Evolutionary conservation across 1,139 yeast species (phyloP).

Genomic region (Candida gigantensis): DNA sequence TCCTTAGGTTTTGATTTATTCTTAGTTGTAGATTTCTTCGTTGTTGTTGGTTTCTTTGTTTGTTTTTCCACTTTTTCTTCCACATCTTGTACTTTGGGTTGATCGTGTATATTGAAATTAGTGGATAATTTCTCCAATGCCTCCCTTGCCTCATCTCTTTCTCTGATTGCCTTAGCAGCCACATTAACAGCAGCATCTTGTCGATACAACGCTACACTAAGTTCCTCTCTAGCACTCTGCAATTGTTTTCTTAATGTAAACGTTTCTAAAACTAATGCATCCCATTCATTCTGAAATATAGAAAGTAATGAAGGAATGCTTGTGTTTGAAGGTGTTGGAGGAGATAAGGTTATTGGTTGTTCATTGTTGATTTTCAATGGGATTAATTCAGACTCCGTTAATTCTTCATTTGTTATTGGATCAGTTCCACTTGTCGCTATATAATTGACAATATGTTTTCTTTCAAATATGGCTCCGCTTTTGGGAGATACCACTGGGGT

Average conservation of each 20-base stretch:
- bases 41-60: constrained; percentile 4
- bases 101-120: constrained; percentile 9
- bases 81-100: constrained; percentile 5
- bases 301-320: constrained; percentile 80
- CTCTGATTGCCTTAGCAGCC: constrained; percentile 70
- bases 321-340: constrained; percentile 53
- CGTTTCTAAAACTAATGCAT: constrained; percentile 78
- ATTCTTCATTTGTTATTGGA: constrained; percentile 69
- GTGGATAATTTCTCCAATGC: constrained; percentile 54
- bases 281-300: constrained; percentile 87
- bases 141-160: constrained; percentile 68
- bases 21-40: background rate
- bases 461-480: constrained; percentile 75
- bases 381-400: constrained; percentile 61
- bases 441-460: constrained; percentile 58
- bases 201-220: constrained; percentile 75
- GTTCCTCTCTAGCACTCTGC: constrained; percentile 63
- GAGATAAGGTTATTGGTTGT: constrained; percentile 26
- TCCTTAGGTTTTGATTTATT: constrained; percentile 18
- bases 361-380: constrained; percentile 32
- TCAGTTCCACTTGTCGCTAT: constrained; percentile 68
- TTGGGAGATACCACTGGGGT: constrained; percentile 76
- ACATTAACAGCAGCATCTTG: constrained; percentile 91
- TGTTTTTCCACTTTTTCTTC: background rate
- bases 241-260: constrained; percentile 76